phyloP scores from a whole-genome alignment of 169 alveolate genomes.

The Perkinsus chesapeaki region DNA sequence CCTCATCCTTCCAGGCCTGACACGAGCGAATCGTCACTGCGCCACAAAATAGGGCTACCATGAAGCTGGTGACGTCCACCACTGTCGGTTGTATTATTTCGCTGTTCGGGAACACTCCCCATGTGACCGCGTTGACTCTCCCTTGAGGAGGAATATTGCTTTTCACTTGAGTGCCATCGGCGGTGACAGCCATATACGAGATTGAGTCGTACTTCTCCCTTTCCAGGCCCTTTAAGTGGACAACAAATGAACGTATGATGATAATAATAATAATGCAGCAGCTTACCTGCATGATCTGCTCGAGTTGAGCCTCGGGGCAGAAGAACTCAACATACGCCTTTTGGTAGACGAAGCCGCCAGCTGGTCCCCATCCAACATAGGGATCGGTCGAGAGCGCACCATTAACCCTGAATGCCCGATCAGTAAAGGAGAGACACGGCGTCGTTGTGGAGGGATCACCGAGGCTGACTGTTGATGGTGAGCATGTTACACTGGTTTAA shows the following conservation, averaged over 20 bases:
- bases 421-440: not conserved
- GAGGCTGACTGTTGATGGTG: conserved; percentile 54
- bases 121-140: conserved; percentile 52
- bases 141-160: conserved; percentile 19
- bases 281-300: not conserved
- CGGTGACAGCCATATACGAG: conserved; percentile 42
- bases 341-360: conserved; percentile 47
- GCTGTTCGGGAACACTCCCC: conserved; percentile 55
- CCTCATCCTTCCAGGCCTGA: conserved; percentile 51
- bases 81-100: conserved; percentile 46
- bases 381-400: conserved; percentile 49
- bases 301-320: conserved; percentile 27
- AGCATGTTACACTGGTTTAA: conserved; percentile 34
- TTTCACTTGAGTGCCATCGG: conserved; percentile 1
- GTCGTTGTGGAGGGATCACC: not conserved
- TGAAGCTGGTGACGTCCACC: conserved; percentile 21
- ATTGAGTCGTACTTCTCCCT: conserved; percentile 21
- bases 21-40: conserved; percentile 28
- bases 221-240: conserved; percentile 8
- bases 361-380: conserved; percentile 58
- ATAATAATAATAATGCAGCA: not conserved
- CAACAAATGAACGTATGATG: not conserved
- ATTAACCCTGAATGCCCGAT: conserved; percentile 19
- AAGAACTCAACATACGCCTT: conserved; percentile 53
- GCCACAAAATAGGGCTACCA: not conserved